Conservation (phyloP, 805 yeast species). For the Yarrowia keelungensis region DNA sequence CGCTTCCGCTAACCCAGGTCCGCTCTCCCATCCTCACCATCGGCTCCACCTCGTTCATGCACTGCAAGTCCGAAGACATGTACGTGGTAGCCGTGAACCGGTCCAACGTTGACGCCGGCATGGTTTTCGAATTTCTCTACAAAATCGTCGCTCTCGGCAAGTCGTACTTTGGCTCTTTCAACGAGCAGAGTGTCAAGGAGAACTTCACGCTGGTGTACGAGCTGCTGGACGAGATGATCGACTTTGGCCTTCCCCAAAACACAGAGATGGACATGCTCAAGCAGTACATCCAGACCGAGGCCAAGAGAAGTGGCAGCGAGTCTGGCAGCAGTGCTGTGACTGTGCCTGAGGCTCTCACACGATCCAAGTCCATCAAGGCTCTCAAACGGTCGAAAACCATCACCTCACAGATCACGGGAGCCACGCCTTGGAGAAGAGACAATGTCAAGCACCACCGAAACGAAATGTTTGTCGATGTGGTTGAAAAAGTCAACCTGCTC, state of each 20-base stretch:
- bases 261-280: conserved; percentile 59
- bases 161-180: conserved; percentile 51
- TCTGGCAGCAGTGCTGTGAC: conserved; percentile 5
- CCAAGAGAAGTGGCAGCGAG: conserved; percentile 39
- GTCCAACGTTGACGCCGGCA: conserved; percentile 83
- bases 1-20: conserved; percentile 45
- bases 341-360: conserved; percentile 9
- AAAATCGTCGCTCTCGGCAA: conserved; percentile 63
- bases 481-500: conserved; percentile 75
- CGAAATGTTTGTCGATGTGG: conserved; percentile 77
- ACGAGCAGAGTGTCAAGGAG: conserved; percentile 62
- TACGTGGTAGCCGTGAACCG: conserved; percentile 92
- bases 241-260: conserved; percentile 77
- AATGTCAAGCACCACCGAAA: conserved; percentile 82
- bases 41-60: conserved; percentile 91
- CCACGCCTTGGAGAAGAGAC: conserved; percentile 70
- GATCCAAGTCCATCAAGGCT: conserved; percentile 21
- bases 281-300: conserved; percentile 51
- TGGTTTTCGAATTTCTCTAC: conserved; percentile 79
- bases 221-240: conserved; percentile 74
- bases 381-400: conserved; percentile 42
- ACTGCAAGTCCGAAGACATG: conserved; percentile 64
- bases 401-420: conserved; percentile 52
- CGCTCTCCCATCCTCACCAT: conserved; percentile 79
- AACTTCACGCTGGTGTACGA: conserved; percentile 78